These are phyloP conservation scores for Podila verticillata DNA, from an alignment of 192 early-diverging fungal genomes.

Conservation along the genomic window DNA sequence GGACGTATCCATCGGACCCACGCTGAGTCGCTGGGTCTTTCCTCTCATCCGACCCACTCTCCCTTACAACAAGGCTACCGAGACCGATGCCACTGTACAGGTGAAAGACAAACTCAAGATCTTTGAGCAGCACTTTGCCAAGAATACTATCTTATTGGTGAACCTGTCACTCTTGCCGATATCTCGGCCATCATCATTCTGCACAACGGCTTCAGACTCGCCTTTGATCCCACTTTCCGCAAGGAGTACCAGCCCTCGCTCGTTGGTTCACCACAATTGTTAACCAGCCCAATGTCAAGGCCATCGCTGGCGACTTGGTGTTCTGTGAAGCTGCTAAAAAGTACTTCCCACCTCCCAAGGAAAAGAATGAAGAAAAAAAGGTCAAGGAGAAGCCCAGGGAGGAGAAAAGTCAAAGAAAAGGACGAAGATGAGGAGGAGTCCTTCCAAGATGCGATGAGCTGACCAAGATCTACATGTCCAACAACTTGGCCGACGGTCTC, in stretches of 20 bases:
- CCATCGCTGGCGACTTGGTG: constrained; percentile 65
- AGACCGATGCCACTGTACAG: constrained; percentile 70
- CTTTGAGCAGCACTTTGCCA: constrained; percentile 77
- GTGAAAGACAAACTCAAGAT: constrained; percentile 69
- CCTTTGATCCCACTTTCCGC: constrained; percentile 79
- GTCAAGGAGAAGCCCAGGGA: constrained; percentile 49
- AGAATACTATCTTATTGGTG: constrained; percentile 89
- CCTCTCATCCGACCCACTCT: too few species aligned
- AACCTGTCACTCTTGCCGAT: constrained; percentile 88
- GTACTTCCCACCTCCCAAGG: constrained; percentile 54
- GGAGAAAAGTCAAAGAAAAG: constrained; percentile 58
- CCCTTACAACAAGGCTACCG: constrained; percentile 57
- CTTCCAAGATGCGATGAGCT: constrained; percentile 68
- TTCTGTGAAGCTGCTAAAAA: not conserved
- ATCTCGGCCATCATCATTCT: constrained; percentile 70
- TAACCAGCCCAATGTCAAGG: constrained; percentile 83
- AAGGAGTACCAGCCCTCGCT: constrained; percentile 80
- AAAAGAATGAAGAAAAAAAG: constrained; percentile 64
- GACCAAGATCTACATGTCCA: constrained; percentile 85
- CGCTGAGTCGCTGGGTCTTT: too few species aligned
- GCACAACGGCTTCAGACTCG: constrained; percentile 44
- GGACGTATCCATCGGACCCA: constrained; percentile 60
- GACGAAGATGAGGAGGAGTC: constrained; percentile 67
- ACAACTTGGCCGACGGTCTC: constrained; percentile 90
- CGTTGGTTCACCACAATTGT: constrained; percentile 88